Base-by-base conservation (phyloP, 2,329 filamentous ascomycete species). In the Thermoascus crustaceus region DNA sequence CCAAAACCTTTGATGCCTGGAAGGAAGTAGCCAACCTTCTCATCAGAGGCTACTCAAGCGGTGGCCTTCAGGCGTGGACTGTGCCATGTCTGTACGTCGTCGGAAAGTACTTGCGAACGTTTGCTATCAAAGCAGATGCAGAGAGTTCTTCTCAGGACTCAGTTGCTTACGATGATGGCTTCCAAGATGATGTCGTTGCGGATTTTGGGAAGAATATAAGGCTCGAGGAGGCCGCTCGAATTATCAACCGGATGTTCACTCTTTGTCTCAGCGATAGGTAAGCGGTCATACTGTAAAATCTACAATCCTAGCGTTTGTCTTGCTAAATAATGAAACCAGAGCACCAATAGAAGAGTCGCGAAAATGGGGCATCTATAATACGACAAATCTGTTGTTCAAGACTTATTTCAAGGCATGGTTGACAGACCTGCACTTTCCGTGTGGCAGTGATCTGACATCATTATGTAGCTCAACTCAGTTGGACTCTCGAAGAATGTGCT, bases 361-460 rank as follows among this genome's bases (percentile, higher is more conserved):
- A 36, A 98, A 96, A 75, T 98, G 91, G 91, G 93, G 86, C 5
- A 84, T 94, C 31, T 98, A 98, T 67, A 88, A 87, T 59, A 81
- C 89, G 46, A 86, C 88, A 53, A 96, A 94, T 55, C 73, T 98
- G 5, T 71, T 95, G 9, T 98, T 98, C 76, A 96, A 96, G 64
- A 96, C 88, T 1, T 95, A 96, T 61, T 98, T 98, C 69, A 93
- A 85, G 64, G 72, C 71, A 59, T 24, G 34, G 21, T 14, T 27
- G 5, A 11, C 22, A 20, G n/a, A n/a, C 4, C 7, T 6, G 7
- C 26, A 8, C 19, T 26, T 9, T 7, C 29, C 3, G 5, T 8
- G n/a, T 6, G 14, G 5, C 6, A 30, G 30, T 37, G 22, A 33
- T 30, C 42, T 43, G 25, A 45, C 35, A 39, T 16, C n/a, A 37